Conservation (phyloP, 345 rosid species). For the Hibiscus mutabilis region DNA sequence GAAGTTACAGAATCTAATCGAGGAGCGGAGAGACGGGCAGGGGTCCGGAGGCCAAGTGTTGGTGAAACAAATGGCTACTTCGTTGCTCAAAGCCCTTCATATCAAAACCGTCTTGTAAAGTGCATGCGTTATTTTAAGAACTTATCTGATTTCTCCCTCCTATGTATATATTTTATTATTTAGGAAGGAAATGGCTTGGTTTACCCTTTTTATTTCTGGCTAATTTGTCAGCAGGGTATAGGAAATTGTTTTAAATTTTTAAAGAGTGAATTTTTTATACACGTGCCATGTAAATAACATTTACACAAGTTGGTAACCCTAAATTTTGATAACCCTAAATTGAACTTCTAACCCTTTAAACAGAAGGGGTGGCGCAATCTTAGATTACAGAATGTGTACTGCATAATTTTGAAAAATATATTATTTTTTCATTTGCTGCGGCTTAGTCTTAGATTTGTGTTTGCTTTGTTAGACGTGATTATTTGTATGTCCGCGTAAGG, state of each 20-base stretch:
- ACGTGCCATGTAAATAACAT: too few relatives aligned
- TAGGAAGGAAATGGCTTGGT: neutral
- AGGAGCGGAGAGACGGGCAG: slow-evolving; percentile 92
- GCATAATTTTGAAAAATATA: too few relatives aligned
- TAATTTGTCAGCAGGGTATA: neutral
- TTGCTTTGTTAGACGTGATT: too few relatives aligned
- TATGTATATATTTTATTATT: slow-evolving; percentile 16
- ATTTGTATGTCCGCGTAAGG: too few relatives aligned
- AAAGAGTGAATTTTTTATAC: too few relatives aligned
- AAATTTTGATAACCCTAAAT: too few relatives aligned
- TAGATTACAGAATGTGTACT: too few relatives aligned
- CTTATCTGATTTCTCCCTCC: neutral
- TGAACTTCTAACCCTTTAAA: too few relatives aligned
- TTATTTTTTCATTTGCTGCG: too few relatives aligned
- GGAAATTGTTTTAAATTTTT: neutral
- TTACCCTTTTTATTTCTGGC: neutral
- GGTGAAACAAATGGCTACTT: slow-evolving; percentile 97
- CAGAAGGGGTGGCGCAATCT: too few relatives aligned
- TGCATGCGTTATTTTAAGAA: neutral
- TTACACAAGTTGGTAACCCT: too few relatives aligned
- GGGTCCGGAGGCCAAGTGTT: slow-evolving; percentile 93
- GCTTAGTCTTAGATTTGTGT: too few relatives aligned
- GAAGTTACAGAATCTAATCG: slow-evolving; percentile 77
- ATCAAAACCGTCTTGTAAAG: slow-evolving; percentile 79
- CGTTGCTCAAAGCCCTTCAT: slow-evolving; percentile 89